Conservation (phyloP, 495 filamentous ascomycete genomes). For the Aspergillus egyptiacus region DNA sequence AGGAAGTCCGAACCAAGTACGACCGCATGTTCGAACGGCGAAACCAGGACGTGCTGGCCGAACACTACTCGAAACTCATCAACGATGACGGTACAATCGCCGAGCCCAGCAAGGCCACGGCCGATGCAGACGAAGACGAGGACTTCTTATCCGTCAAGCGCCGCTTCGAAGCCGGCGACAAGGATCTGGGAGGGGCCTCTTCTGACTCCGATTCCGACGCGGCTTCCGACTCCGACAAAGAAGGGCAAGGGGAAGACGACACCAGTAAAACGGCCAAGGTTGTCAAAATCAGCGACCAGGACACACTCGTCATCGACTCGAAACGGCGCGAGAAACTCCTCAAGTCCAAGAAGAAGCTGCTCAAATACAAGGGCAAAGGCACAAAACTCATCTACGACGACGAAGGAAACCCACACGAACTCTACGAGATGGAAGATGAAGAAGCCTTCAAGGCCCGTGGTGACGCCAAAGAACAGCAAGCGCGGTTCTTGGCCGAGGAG, state of each 20-base stretch:
- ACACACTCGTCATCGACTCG: slow-evolving; percentile 77
- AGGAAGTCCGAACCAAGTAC: slow-evolving; percentile 77
- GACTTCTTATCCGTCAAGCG: slow-evolving; percentile 90
- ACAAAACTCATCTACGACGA: slow-evolving; percentile 87
- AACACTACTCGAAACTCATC: slow-evolving; percentile 84
- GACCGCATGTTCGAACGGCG: slow-evolving; percentile 94
- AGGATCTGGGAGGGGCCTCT: slow-evolving; percentile 22
- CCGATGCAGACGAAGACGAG: slow-evolving; percentile 56
- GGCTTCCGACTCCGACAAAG: slow-evolving; percentile 10
- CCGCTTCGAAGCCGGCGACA: slow-evolving; percentile 54
- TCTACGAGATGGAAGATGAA: slow-evolving; percentile 86
- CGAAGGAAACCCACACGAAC: slow-evolving; percentile 72
- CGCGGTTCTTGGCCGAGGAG: slow-evolving; percentile 70
- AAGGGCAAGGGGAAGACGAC: slow-evolving; percentile 11
- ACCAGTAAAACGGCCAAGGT: slow-evolving; percentile 27
- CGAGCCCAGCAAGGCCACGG: slow-evolving; percentile 32
- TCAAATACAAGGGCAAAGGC: slow-evolving; percentile 79
- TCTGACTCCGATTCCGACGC: slow-evolving; percentile 17
- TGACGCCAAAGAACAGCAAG: slow-evolving; percentile 64
- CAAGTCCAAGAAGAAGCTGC: slow-evolving; percentile 87
- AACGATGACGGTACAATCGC: slow-evolving; percentile 53
- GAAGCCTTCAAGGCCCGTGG: slow-evolving; percentile 69
- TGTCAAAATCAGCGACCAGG: slow-evolving; percentile 47
- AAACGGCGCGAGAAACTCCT: slow-evolving; percentile 90
- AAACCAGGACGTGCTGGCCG: slow-evolving; percentile 90